phyloP scores from a whole-genome alignment of 1,284 basidiomycete genomes.

The Chalciporus sp. region DNA sequence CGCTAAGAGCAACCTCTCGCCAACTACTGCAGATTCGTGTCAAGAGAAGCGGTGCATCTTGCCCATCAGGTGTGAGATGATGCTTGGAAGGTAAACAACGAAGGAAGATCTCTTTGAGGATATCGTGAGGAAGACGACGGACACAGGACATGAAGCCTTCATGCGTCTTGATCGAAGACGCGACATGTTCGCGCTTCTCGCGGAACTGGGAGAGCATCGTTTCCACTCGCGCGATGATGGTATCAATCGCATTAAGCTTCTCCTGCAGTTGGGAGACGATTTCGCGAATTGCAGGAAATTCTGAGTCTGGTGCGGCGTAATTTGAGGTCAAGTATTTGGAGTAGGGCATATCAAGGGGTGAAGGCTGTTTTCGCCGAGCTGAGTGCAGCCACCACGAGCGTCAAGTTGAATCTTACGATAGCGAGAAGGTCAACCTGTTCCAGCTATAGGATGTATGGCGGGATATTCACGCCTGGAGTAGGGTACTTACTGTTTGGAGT shows the following conservation, averaged over 20 bases:
- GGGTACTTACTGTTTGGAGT: too few species aligned
- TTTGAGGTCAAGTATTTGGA: too few species aligned
- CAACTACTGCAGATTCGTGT: slow-evolving; percentile 21
- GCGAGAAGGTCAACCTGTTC: too few species aligned
- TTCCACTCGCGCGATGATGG: slow-evolving; percentile 16
- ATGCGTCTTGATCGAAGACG: slow-evolving; percentile 20
- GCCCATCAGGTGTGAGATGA: slow-evolving; percentile 24
- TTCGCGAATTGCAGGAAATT: too few species aligned
- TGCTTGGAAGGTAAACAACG: slow-evolving; percentile 31
- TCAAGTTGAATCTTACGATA: too few species aligned
- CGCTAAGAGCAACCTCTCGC: slow-evolving; percentile 23
- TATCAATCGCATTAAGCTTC: slow-evolving; percentile 21
- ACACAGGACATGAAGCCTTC: slow-evolving; percentile 33
- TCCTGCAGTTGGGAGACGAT: slow-evolving; percentile 5
- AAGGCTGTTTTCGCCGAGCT: too few species aligned
- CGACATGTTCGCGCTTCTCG: slow-evolving; percentile 16
- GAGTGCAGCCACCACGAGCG: too few species aligned
- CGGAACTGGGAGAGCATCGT: slow-evolving; percentile 14
- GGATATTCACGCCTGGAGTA: too few species aligned
- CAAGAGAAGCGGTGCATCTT: slow-evolving; percentile 24
- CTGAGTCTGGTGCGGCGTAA: too few species aligned
- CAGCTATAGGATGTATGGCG: too few species aligned
- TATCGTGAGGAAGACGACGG: slow-evolving; percentile 35
- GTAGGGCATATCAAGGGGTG: too few species aligned
- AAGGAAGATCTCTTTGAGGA: slow-evolving; percentile 40